Conservation (phyloP, 495 filamentous ascomycete genomes). For the Hamigera avellanea region DNA sequence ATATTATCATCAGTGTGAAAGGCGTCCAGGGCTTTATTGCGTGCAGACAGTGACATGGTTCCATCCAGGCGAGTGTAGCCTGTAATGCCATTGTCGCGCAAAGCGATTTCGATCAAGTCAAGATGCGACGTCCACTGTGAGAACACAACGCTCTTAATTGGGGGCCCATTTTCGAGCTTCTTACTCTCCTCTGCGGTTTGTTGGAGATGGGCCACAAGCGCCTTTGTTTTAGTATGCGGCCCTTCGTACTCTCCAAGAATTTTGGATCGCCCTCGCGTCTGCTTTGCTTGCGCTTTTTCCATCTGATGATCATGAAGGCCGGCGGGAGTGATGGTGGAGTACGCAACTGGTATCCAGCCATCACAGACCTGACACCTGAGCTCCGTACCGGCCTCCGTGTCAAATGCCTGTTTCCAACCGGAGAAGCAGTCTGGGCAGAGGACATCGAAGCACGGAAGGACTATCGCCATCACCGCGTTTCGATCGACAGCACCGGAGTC, state of each 20-base stretch:
- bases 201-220: conserved; percentile 57
- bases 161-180: conserved; percentile 43
- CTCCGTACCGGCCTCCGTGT: conserved; percentile 7
- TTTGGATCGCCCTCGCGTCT: conserved; percentile 43
- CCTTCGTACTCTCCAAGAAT: conserved; percentile 61
- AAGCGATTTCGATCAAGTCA: conserved; percentile 81
- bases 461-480: conserved; percentile 56
- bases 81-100: conserved; percentile 51
- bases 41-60: conserved; percentile 61
- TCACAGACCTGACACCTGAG: conserved; percentile 58
- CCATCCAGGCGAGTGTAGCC: conserved; percentile 76
- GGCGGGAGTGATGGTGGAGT: conserved; percentile 54
- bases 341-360: conserved; percentile 40
- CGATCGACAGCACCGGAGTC: conserved; percentile 40
- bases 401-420: conserved; percentile 17
- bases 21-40: conserved; percentile 56
- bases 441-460: conserved; percentile 76
- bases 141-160: conserved; percentile 85
- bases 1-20: conserved; percentile 66
- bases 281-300: conserved; percentile 37
- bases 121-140: conserved; percentile 90
- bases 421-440: conserved; percentile 65
- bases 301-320: conserved; percentile 48
- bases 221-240: conserved; percentile 82
- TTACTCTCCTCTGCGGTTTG: conserved; percentile 47